These are phyloP conservation scores for Blastobotrys mokoenaii DNA, from an alignment of 805 yeast genomes.

Conservation along the genomic window DNA sequence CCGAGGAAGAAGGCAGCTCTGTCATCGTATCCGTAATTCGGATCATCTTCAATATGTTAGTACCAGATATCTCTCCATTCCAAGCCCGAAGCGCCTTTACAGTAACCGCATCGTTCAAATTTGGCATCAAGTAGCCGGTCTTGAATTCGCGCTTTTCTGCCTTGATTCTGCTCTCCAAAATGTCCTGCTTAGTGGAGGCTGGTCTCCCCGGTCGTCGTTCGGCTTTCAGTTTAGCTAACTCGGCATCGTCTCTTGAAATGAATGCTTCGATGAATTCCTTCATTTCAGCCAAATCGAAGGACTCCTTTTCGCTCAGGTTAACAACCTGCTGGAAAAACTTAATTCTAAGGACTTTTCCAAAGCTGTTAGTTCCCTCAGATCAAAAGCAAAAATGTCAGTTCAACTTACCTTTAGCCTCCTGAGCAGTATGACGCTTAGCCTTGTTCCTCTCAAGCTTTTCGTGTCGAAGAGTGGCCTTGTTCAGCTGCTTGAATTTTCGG, in stretches of 20 bases:
- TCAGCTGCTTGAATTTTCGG: slow-evolving; percentile 74
- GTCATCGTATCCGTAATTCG: slow-evolving; percentile 11
- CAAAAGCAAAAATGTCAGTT: slow-evolving; percentile 14
- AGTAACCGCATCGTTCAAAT: slow-evolving; percentile 50
- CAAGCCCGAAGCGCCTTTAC: slow-evolving; percentile 58
- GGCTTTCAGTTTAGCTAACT: slow-evolving; percentile 49
- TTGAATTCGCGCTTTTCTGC: slow-evolving; percentile 53
- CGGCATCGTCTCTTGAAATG: slow-evolving; percentile 66
- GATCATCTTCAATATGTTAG: slow-evolving; percentile 50
- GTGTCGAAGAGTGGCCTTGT: slow-evolving; percentile 82
- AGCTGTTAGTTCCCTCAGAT: not conserved
- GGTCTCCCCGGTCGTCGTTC: slow-evolving; percentile 88
- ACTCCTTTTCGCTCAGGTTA: slow-evolving; percentile 30
- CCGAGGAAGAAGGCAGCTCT: not conserved
- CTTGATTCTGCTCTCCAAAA: slow-evolving; percentile 52
- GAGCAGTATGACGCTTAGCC: slow-evolving; percentile 43
- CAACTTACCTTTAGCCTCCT: slow-evolving; percentile 21
- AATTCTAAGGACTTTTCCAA: slow-evolving; percentile 37
- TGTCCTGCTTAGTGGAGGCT: slow-evolving; percentile 57
- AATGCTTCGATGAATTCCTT: slow-evolving; percentile 49
- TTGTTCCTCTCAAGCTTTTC: slow-evolving; percentile 56
- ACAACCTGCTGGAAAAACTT: slow-evolving; percentile 55
- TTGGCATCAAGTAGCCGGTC: slow-evolving; percentile 67
- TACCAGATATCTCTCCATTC: slow-evolving; percentile 79
- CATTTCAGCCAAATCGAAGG: slow-evolving; percentile 51